These are phyloP conservation scores for Volvariella surrecta DNA, from an alignment of 1,284 basidiomycete species.

Conservation along the genomic window DNA sequence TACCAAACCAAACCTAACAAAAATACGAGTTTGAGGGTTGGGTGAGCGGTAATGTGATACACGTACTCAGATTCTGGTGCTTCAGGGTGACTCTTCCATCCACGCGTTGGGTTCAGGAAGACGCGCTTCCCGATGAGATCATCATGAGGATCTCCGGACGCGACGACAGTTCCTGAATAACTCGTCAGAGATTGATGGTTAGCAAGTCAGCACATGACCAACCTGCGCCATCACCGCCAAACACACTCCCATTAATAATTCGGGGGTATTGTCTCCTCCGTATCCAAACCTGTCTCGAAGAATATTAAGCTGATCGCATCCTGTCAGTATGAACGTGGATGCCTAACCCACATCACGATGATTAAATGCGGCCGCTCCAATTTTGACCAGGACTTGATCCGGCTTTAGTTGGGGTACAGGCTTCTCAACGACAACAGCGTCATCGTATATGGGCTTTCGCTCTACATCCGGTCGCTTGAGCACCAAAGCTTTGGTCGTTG, in stretches of 20 bases:
- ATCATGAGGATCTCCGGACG: constrained; percentile 43
- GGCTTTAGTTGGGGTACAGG: constrained; percentile 39
- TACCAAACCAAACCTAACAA: constrained; percentile 45
- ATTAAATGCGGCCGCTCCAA: constrained; percentile 70
- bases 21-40: constrained; percentile 7
- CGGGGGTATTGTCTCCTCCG: constrained; percentile 64
- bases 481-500: constrained; percentile 1
- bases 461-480: not conserved
- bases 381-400: constrained; percentile 57
- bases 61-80: constrained; percentile 44
- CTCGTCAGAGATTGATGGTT: not conserved
- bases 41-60: not conserved
- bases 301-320: constrained; percentile 1
- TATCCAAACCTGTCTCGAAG: constrained; percentile 56
- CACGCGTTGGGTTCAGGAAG: constrained; percentile 68
- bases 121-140: constrained; percentile 56
- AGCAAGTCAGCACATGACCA: not conserved
- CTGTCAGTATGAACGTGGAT: not conserved
- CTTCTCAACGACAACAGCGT: constrained; percentile 40
- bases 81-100: constrained; percentile 60
- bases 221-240: constrained; percentile 76
- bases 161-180: constrained; percentile 51
- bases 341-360: constrained; percentile 57
- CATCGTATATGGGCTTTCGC: constrained; percentile 26
- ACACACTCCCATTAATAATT: constrained; percentile 48